Evolutionary conservation across 1,284 basidiomycete species (phyloP), one percentile per base, ranked within the genome.

Genomic region (Leccinum pallidistipes): DNA sequence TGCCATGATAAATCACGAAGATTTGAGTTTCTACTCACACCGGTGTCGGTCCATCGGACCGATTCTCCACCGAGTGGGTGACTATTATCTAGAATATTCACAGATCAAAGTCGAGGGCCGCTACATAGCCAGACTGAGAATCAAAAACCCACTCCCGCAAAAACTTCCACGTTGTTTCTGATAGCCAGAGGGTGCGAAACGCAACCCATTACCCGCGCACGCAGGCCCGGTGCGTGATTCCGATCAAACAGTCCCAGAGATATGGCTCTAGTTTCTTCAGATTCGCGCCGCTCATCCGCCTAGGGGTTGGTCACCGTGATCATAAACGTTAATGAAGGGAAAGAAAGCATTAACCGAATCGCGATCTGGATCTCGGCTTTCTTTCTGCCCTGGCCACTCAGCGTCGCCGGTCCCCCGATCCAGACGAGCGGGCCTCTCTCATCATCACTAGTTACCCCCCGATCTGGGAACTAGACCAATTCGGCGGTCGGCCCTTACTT

Each of bases 351-450:
- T 32, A 34, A 50, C 38, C 40, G 50, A 52, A 49, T 56, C 18
- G 36, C 51, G 61, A 64, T 66, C 61, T 63, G 10, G 53, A 65
- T 64, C 53, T 63, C 9, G 31, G 49, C 34, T 47, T 27, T 12
- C 27, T 21, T 14, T 58, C 21, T 24, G 47, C 38, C 14, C 12
- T 5, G 38, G 14, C 45, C 7, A 47, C 10, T 27, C 18, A 49
- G 40, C 34, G 4, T 40, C 43, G 16, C 40, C 7, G 24, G n/a
- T 24, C 27, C 10, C 36, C 32, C 27, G 49, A 50, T 50, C 12
- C 24, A 27, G 47, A 27, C 47, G 24, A 14, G 47, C 12, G 10
- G 24, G 24, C 49, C 45, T 47, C 43, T 21, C 45, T 47, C 45
- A 43, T 21, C 43, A 45, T 47, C 45, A 21, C 45, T 21, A 18